A percentile compares a stretch with the other conserved stretches of the same genome.
phyloP scores from a whole-genome alignment of 129 eudicot genomes.

The Glebionis coronaria region DNA sequence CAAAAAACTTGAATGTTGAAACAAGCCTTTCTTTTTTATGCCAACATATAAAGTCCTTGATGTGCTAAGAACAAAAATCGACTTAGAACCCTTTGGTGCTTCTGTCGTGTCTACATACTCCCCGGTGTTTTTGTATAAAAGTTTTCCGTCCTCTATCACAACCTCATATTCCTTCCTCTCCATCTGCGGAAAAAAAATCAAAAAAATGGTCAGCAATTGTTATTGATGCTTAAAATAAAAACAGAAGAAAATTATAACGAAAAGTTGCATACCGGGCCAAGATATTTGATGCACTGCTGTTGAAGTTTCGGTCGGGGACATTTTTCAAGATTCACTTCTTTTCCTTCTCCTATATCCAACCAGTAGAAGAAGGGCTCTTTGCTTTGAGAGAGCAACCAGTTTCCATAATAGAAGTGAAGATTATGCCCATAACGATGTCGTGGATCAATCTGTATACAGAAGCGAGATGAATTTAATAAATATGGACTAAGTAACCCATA shows the following conservation, averaged over 20 bases:
- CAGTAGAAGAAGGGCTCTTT: slow-evolving; percentile 96
- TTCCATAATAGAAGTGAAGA: slow-evolving; percentile 74
- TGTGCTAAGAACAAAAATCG: slow-evolving; percentile 97
- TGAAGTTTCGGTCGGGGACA: slow-evolving; percentile 86
- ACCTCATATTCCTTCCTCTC: slow-evolving; percentile 89
- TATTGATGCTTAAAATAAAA: not conserved
- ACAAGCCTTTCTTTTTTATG: slow-evolving; percentile 75
- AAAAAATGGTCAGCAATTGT: not conserved
- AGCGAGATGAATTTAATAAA: not conserved
- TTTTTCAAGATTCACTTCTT: slow-evolving; percentile 80
- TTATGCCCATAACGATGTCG: slow-evolving; percentile 99
- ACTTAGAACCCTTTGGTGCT: slow-evolving; percentile 62
- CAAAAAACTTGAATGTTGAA: slow-evolving; percentile 96
- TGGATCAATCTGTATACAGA: slow-evolving; percentile 80
- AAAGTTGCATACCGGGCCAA: slow-evolving; percentile 78
- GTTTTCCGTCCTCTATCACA: slow-evolving; percentile 64
- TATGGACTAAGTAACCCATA: not conserved
- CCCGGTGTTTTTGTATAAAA: slow-evolving; percentile 56
- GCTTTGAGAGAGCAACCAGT: slow-evolving; percentile 84
- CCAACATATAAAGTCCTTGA: slow-evolving; percentile 80
- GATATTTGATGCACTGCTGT: slow-evolving; percentile 97
- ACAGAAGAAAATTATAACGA: not conserved
- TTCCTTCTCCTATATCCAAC: slow-evolving; percentile 98
- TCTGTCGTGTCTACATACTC: slow-evolving; percentile 53
- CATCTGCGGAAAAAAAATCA: slow-evolving; percentile 40